Evolutionary conservation across 2,329 filamentous ascomycete genomes (phyloP), one percentile per base, ranked within the genome.

Genomic region (Blastomyces parvus): DNA sequence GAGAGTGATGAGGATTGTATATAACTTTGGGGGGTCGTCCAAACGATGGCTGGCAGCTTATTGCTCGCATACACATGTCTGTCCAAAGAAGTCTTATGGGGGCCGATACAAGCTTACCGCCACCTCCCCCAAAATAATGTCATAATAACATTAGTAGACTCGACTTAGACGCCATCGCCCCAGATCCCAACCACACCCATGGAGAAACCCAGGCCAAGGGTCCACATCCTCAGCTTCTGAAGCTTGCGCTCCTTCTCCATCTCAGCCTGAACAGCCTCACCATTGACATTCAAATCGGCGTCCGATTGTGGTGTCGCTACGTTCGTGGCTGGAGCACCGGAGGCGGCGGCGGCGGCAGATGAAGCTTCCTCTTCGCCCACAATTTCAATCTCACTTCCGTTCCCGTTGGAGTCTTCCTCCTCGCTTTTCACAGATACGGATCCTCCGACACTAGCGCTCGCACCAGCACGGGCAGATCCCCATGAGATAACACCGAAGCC

Each of bases 181-280:
- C 79, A 81, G 36, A 81, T 74, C 8, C 79, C 79, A 50, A 81
- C 76, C 61, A 81, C 76, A 25, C 75, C 76, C 74, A 80, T 78
- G 1, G 74, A 74, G 63, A 80, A 74, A 2, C 76, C 79, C 59
- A 77, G 53, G 0, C 76, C 78, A 50, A 76, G 73, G 42, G 79
- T 69, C 65, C 73, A 75, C 36, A 73, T 71, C 44, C 78, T 72
- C 13, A 73, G 69, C 50, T 67, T 66, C 66, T 79, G 76, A 56
- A 78, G 66, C 30, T 71, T 72, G 44, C 73, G 71, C 66, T 80
- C 79, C 46, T 69, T 69, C 40, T 73, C 70, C 78, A 81, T 78
- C 59, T 77, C 77, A 30, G 69, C 69, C 67, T 76, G 74, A 27
- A 81, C 74, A 52, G 69, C 76, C 68, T 81, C 79, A 0, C 79